Percentiles rank a stretch among this genome's conserved stretches.
phyloP scores from a whole-genome alignment of 2,329 filamentous ascomycete genomes.

The Aspergillus brasiliensis region DNA sequence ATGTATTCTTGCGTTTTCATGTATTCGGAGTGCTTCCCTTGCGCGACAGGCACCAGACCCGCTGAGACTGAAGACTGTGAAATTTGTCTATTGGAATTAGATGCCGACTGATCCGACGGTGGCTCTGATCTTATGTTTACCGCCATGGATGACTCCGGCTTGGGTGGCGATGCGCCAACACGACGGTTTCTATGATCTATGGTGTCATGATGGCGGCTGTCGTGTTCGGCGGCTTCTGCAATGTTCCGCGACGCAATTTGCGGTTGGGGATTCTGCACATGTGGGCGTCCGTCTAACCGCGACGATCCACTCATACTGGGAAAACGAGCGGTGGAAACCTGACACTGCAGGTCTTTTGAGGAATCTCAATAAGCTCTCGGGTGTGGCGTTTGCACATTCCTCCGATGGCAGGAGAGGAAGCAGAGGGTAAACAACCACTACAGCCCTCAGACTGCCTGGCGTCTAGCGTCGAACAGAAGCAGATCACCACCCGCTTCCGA shows the following conservation, averaged over 20 bases:
- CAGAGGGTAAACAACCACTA: neutral
- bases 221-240: conserved; percentile 6
- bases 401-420: neutral
- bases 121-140: neutral
- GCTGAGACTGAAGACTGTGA: neutral
- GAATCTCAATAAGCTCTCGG: conserved; percentile 1
- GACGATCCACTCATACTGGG: conserved; percentile 16
- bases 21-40: neutral
- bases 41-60: neutral
- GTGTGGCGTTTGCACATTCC: conserved; percentile 1
- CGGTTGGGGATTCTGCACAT: conserved; percentile 23
- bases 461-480: conserved; percentile 3
- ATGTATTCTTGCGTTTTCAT: too few relatives aligned
- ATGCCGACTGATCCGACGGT: neutral
- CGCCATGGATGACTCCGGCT: neutral
- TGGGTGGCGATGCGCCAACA: neutral
- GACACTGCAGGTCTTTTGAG: neutral
- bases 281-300: conserved; percentile 19
- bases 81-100: neutral
- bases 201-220: neutral
- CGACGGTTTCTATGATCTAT: neutral
- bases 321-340: conserved; percentile 1
- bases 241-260: conserved; percentile 22
- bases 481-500: conserved; percentile 8
- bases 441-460: neutral